Conservation (phyloP, 1,139 yeast genomes). For the Diutina rugosa region DNA sequence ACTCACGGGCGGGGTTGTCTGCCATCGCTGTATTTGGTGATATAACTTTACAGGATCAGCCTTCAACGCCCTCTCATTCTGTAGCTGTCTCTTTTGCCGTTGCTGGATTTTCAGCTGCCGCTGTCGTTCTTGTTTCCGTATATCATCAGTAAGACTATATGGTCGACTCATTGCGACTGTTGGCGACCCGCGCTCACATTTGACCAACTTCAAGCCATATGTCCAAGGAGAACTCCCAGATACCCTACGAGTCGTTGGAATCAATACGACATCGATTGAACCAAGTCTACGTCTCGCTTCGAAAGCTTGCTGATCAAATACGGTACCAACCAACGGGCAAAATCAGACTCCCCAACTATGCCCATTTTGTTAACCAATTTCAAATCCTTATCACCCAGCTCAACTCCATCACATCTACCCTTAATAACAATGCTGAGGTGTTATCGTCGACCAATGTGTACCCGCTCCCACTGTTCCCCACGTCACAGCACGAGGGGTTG, state of each 20-base stretch:
- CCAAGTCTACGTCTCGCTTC: constrained; percentile 30
- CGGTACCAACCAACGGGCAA: constrained; percentile 14
- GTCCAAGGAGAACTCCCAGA: not conserved
- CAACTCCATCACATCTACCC: constrained; percentile 54
- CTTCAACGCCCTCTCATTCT: constrained; percentile 13
- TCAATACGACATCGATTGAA: constrained; percentile 29
- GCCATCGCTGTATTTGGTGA: constrained; percentile 12
- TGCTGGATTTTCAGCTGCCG: constrained; percentile 24
- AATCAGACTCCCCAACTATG: not conserved
- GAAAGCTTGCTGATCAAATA: constrained; percentile 31
- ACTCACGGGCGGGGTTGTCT: not conserved
- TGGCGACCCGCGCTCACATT: not conserved
- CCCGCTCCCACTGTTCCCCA: constrained; percentile 76
- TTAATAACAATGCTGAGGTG: constrained; percentile 47
- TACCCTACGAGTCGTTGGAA: constrained; percentile 21
- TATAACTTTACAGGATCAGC: constrained; percentile 23
- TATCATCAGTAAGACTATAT: constrained; percentile 29
- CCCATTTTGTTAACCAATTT: constrained; percentile 40
- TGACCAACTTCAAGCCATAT: not conserved
- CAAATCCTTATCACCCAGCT: constrained; percentile 75
- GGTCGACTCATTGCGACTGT: not conserved
- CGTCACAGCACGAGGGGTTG: constrained; percentile 70
- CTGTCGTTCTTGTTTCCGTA: constrained; percentile 24
- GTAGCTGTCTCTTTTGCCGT: constrained; percentile 23
- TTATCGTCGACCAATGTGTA: constrained; percentile 61